phyloP scores from a whole-genome alignment of 202 grass and related monocot species.

The Elaeis oleifera region DNA sequence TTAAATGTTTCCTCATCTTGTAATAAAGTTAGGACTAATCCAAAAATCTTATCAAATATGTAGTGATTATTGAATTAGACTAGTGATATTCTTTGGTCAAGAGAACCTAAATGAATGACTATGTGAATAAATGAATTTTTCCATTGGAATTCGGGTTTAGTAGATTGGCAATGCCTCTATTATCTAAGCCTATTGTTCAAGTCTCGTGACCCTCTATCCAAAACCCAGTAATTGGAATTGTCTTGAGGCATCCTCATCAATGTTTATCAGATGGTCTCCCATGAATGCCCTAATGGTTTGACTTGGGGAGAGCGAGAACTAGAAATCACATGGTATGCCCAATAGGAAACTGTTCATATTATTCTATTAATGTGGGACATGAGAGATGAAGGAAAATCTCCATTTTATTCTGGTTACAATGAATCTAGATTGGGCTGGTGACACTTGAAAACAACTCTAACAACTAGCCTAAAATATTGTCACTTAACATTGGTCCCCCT shows the following conservation, averaged over 20 bases:
- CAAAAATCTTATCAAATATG: no score
- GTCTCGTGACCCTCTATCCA: neutral
- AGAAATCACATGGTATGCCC: neutral
- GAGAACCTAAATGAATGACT: no score
- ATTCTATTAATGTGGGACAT: neutral
- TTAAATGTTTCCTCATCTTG: no score
- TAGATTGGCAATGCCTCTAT: neutral
- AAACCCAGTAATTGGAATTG: neutral
- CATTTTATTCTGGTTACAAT: neutral
- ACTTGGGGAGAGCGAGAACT: neutral
- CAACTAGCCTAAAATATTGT: no score
- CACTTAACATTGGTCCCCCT: no score
- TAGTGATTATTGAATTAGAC: no score
- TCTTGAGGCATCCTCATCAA: slow-evolving; percentile 13
- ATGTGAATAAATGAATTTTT: no score
- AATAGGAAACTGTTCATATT: slow-evolving; percentile 5
- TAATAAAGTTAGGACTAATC: no score
- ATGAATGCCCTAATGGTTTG: neutral
- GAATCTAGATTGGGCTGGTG: neutral
- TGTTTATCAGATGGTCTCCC: neutral
- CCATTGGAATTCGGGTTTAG: no score
- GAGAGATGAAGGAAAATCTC: no score
- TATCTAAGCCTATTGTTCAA: neutral
- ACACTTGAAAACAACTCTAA: no score
- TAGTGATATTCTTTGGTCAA: no score